Evolutionary conservation across 2,329 filamentous ascomycete species (phyloP).

Genomic region (Aspergillus jensenii): DNA sequence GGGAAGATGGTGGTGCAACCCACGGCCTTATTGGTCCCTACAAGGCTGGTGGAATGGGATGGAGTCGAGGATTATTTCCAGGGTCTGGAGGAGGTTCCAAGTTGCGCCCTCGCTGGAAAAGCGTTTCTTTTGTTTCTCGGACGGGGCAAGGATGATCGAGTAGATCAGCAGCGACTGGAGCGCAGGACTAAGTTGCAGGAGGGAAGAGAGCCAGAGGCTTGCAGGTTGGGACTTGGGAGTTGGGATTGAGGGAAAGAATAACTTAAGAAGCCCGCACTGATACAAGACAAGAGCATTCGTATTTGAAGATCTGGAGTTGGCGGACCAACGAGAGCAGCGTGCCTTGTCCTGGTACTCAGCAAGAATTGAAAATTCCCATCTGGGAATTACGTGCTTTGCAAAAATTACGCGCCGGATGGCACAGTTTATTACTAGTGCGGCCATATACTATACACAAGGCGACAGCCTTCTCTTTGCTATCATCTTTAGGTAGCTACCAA

Average conservation of each 20-base stretch:
- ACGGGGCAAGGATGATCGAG: slow-evolving; percentile 2
- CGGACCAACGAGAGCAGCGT: slow-evolving; percentile 5
- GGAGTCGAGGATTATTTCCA: slow-evolving; percentile 13
- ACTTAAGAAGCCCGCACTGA: slow-evolving; percentile 12
- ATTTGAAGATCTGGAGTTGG: slow-evolving; percentile 19
- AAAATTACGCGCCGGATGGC: background rate
- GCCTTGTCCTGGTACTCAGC: slow-evolving; percentile 13
- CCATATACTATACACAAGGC: too few species aligned
- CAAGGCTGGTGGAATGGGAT: slow-evolving; percentile 15
- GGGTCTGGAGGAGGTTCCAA: slow-evolving; percentile 4
- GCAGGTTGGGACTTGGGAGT: too few species aligned
- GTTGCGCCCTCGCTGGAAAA: background rate
- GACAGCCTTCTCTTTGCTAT: too few species aligned
- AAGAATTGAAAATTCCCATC: slow-evolving; percentile 3
- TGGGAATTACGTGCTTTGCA: background rate
- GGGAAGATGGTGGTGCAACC: slow-evolving; percentile 18
- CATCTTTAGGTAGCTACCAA: background rate
- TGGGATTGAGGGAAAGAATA: background rate
- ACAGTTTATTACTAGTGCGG: background rate
- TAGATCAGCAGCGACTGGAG: slow-evolving; percentile 1
- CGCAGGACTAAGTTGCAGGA: slow-evolving; percentile 13
- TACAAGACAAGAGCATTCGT: slow-evolving; percentile 19
- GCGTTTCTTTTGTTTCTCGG: background rate
- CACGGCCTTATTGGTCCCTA: slow-evolving; percentile 22
- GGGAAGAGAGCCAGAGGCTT: slow-evolving; percentile 6